Conservation (phyloP, 73 alveolate genomes). For the Paramecium sexaurelia region DNA sequence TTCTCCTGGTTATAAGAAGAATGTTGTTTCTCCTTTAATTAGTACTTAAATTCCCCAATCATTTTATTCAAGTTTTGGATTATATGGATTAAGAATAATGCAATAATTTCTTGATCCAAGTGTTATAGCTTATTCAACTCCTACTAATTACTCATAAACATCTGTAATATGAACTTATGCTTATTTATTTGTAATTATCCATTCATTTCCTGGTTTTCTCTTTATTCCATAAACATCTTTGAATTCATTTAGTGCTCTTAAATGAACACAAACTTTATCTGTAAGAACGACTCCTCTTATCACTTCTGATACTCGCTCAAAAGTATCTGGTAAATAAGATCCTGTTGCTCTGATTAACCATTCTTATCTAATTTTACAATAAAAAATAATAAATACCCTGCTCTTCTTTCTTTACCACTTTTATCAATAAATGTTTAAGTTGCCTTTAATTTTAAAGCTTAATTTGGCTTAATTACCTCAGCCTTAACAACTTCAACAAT, state of each 20-base stretch:
- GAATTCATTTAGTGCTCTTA: slow-evolving; percentile 77
- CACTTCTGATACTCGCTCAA: slow-evolving; percentile 72
- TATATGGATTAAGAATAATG: slow-evolving; percentile 72
- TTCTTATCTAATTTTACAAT: slow-evolving; percentile 33
- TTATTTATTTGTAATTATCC: slow-evolving; percentile 81
- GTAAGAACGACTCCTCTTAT: slow-evolving; percentile 76
- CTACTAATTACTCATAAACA: slow-evolving; percentile 75
- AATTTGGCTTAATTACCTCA: slow-evolving; percentile 71
- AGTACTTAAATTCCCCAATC: slow-evolving; percentile 74
- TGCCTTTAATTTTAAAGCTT: slow-evolving; percentile 78
- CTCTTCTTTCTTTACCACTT: slow-evolving; percentile 73
- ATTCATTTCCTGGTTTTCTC: slow-evolving; percentile 87
- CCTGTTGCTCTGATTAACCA: slow-evolving; percentile 85
- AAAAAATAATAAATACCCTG: slow-evolving; percentile 59
- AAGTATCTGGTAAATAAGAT: slow-evolving; percentile 74
- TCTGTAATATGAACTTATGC: slow-evolving; percentile 78
- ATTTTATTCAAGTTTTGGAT: slow-evolving; percentile 47
- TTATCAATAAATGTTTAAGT: slow-evolving; percentile 67
- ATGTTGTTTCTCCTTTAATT: slow-evolving; percentile 77
- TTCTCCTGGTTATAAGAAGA: slow-evolving; percentile 86
- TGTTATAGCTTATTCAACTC: slow-evolving; percentile 65
- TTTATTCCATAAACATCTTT: slow-evolving; percentile 76
- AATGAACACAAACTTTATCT: slow-evolving; percentile 75
- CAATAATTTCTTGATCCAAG: slow-evolving; percentile 79
- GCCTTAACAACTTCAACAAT: slow-evolving; percentile 67